These are phyloP conservation scores for Diplosphaera chodatii DNA, from an alignment of 139 green algal species.

Conservation along the genomic window DNA sequence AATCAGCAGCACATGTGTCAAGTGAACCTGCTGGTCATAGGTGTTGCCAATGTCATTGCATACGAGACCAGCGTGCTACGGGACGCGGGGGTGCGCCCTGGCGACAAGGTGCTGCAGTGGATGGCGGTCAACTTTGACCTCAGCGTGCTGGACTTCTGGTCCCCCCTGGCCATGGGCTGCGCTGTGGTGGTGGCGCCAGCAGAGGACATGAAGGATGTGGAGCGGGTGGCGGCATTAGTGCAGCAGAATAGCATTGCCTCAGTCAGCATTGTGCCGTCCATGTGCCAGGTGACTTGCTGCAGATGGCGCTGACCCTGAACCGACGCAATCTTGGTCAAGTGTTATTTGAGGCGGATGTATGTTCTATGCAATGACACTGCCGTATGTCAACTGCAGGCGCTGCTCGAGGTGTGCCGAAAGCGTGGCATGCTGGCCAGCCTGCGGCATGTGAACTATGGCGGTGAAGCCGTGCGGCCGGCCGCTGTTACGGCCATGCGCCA, in stretches of 20 bases:
- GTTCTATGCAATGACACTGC: no score
- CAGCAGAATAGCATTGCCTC: slow-evolving; percentile 9
- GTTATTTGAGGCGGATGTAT: no score
- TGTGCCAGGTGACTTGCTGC: no score
- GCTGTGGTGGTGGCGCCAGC: slow-evolving; percentile 14
- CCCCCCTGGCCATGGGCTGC: slow-evolving; percentile 8
- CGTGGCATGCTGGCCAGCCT: not conserved
- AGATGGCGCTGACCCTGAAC: no score
- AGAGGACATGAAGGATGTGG: slow-evolving; percentile 18
- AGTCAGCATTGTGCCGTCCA: slow-evolving; percentile 6
- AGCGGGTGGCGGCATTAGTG: slow-evolving; percentile 15
- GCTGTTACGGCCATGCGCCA: not conserved
- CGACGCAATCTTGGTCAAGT: no score
- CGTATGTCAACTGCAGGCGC: no score
- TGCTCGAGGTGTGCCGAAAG: not conserved
- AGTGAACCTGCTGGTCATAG: no score
- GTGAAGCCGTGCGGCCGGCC: slow-evolving; percentile 13
- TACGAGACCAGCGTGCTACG: not conserved
- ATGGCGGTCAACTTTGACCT: slow-evolving; percentile 35
- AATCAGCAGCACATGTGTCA: no score
- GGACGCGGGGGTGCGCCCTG: not conserved
- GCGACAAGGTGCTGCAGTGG: slow-evolving; percentile 10
- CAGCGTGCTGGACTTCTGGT: slow-evolving; percentile 20
- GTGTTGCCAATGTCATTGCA: no score
- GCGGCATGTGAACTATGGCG: slow-evolving; percentile 5